Evolutionary conservation across 2,329 filamentous ascomycete species (phyloP).

Genomic region (Colletotrichum truncatum): DNA sequence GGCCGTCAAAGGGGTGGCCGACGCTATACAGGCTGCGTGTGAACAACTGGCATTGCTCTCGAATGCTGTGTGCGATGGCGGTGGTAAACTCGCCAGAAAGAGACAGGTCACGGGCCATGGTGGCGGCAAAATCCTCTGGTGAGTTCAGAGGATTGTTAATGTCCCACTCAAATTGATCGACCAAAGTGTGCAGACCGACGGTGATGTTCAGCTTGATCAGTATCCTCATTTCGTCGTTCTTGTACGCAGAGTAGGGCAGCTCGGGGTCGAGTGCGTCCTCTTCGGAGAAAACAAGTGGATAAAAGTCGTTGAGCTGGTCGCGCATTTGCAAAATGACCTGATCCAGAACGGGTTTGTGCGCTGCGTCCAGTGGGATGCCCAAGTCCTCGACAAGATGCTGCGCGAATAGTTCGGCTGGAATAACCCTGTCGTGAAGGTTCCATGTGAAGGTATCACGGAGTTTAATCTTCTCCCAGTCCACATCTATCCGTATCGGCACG

Average conservation of each 20-base stretch:
- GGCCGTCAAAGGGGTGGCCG: constrained; percentile 93
- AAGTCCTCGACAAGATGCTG: constrained; percentile 93
- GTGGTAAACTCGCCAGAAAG: constrained; percentile 96
- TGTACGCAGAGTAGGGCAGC: constrained; percentile 91
- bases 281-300: constrained; percentile 88
- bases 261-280: constrained; percentile 92
- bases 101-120: constrained; percentile 90
- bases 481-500: constrained; percentile 89
- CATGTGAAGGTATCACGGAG: constrained; percentile 97
- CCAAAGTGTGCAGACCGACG: constrained; percentile 90
- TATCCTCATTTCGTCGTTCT: constrained; percentile 99
- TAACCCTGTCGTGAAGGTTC: constrained; percentile 93
- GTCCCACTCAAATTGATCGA: constrained; percentile 99
- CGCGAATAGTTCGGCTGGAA: constrained; percentile 83
- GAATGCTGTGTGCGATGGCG: constrained; percentile 96
- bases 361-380: constrained; percentile 69
- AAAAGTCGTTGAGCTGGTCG: constrained; percentile 93
- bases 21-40: constrained; percentile 92
- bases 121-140: constrained; percentile 90
- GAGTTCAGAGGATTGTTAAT: constrained; percentile 95
- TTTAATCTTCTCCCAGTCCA: constrained; percentile 95
- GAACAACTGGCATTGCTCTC: constrained; percentile 94
- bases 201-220: constrained; percentile 97
- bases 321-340: constrained; percentile 75
- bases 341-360: constrained; percentile 69